phyloP scores from a whole-genome alignment of 2,329 filamentous ascomycete species.

The Simplicillium aogashimaense region DNA sequence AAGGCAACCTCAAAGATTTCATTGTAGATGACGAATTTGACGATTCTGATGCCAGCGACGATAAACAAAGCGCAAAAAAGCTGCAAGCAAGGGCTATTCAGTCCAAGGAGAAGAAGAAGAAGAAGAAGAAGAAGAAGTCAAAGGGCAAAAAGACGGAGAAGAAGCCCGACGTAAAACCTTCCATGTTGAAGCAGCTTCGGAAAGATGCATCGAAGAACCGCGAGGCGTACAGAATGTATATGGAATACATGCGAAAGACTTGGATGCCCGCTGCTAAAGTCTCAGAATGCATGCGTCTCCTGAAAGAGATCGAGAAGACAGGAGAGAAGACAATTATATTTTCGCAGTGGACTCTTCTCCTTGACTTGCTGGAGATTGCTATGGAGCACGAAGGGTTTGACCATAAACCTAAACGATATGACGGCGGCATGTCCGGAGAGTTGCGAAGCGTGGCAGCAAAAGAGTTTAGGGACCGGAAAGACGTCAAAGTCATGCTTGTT shows the following conservation, averaged over 20 bases:
- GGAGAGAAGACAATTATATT: conserved; percentile 66
- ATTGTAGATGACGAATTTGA: conserved; percentile 22
- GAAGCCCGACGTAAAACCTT: conserved; percentile 31
- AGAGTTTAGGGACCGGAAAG: conserved; percentile 52
- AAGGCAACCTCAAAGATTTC: conserved; percentile 25
- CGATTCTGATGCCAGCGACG: conserved; percentile 25
- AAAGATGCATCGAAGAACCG: conserved; percentile 54
- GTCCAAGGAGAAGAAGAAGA: conserved; percentile 18
- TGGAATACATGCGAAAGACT: conserved; percentile 54
- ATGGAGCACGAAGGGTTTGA: conserved; percentile 51
- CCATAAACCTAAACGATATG: conserved; percentile 60
- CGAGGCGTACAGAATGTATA: conserved; percentile 57
- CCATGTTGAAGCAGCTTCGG: conserved; percentile 56
- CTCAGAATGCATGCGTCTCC: conserved; percentile 63
- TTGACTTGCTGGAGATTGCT: conserved; percentile 65
- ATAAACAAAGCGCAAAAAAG: conserved; percentile 10
- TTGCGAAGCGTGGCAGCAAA: conserved; percentile 60
- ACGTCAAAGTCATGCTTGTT: conserved; percentile 68
- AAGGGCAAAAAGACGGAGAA: conserved; percentile 33
- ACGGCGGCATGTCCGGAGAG: conserved; percentile 66
- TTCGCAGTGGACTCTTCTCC: conserved; percentile 68
- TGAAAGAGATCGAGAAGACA: conserved; percentile 53
- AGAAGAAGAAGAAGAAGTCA: conserved; percentile 15
- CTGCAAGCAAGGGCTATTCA: too few relatives aligned
- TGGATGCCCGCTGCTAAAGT: conserved; percentile 78